Evolutionary conservation across 495 filamentous ascomycete genomes (phyloP).

Genomic region (Chaetomium fimeti): DNA sequence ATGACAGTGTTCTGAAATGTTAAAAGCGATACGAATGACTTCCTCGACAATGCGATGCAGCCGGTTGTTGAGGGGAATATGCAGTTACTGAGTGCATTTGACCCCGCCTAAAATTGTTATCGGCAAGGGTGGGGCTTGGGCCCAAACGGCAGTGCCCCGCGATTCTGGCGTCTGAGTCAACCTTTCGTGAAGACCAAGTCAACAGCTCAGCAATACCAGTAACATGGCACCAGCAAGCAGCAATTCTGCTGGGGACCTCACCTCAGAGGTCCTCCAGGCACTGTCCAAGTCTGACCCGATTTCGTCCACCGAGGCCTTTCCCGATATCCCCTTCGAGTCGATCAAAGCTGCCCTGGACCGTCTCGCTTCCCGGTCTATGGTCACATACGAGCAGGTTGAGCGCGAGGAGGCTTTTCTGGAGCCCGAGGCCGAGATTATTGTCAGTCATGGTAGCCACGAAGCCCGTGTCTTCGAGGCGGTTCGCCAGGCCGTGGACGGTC

Average conservation of each 20-base stretch:
- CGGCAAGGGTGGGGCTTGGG: constrained; percentile 14
- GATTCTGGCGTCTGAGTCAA: constrained; percentile 28
- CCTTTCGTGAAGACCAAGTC: constrained; percentile 10
- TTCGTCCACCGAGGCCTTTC: constrained; percentile 73
- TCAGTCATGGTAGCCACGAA: constrained; percentile 85
- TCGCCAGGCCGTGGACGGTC: constrained; percentile 68
- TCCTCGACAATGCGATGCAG: constrained; percentile 7
- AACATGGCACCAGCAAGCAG: constrained; percentile 23
- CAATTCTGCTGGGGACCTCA: constrained; percentile 52
- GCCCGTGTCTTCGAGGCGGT: constrained; percentile 91
- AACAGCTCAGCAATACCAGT: constrained; percentile 2
- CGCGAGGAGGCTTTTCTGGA: constrained; percentile 76
- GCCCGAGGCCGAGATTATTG: constrained; percentile 73
- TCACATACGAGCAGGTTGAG: constrained; percentile 78
- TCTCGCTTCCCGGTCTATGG: constrained; percentile 78
- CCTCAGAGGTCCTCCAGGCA: constrained; percentile 62
- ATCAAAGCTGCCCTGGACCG: constrained; percentile 87
- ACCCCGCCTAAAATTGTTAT: constrained; percentile 24
- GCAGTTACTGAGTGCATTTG: neutral
- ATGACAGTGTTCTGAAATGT: neutral
- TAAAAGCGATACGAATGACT: neutral
- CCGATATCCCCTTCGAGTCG: constrained; percentile 63
- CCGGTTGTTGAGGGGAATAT: neutral
- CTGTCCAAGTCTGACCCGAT: constrained; percentile 65
- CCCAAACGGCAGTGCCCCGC: constrained; percentile 22